phyloP scores from a whole-genome alignment of 2,329 filamentous ascomycete genomes.

The Shiraia bambusicola region DNA sequence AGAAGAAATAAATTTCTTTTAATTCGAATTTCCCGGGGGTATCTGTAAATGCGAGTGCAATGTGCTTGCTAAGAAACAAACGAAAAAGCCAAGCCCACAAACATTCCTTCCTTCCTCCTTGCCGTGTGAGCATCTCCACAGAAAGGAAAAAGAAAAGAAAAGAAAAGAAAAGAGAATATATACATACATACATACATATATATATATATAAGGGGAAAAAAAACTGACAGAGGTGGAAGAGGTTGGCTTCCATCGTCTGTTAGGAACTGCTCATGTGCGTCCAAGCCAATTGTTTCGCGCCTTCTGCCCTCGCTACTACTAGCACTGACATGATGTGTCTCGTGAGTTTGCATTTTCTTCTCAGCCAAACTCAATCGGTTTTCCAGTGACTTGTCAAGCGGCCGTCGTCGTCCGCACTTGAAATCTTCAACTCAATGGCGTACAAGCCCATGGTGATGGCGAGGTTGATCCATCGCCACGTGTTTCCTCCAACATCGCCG shows the following conservation, averaged over 20 bases:
- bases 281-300: neutral
- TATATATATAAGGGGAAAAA: no score
- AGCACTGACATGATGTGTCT: neutral
- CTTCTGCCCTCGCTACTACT: no score
- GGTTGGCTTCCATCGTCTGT: neutral
- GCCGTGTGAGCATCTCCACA: neutral
- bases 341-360: neutral
- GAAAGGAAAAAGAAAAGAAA: no score
- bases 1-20: neutral
- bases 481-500: slow-evolving; percentile 77
- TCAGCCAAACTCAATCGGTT: slow-evolving; percentile 62
- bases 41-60: slow-evolving; percentile 22
- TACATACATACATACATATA: no score
- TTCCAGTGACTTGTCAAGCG: slow-evolving; percentile 84
- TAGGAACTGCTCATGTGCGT: neutral
- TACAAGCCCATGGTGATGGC: slow-evolving; percentile 87
- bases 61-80: slow-evolving; percentile 11
- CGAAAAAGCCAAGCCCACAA: neutral
- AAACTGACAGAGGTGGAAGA: no score
- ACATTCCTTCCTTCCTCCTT: neutral
- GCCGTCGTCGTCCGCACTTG: slow-evolving; percentile 76
- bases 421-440: slow-evolving; percentile 84
- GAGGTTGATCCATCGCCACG: slow-evolving; percentile 93
- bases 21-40: slow-evolving; percentile 25
- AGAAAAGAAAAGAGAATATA: no score